A percentile compares a stretch with the other conserved stretches of the same genome.
Evolutionary conservation across 2,329 filamentous ascomycete genomes (phyloP).

Genomic region (Aureobasidium pullulans): DNA sequence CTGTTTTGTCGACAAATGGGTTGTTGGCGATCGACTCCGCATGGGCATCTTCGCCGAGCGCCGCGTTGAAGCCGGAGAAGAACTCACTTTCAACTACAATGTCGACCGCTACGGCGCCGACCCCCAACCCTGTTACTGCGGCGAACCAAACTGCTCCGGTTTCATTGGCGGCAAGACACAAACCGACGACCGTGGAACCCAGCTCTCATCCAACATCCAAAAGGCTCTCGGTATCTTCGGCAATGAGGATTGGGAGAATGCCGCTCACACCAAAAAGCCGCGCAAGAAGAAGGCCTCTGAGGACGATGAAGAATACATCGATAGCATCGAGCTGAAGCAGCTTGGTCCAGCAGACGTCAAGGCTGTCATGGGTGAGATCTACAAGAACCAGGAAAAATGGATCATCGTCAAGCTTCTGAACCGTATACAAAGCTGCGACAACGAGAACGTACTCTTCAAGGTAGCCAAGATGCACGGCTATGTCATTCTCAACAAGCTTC

Average conservation of each 20-base stretch:
- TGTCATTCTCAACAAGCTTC: conserved; percentile 80
- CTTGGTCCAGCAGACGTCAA: conserved; percentile 78
- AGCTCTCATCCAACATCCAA: conserved; percentile 85
- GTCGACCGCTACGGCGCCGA: conserved; percentile 96
- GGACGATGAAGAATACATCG: conserved; percentile 93
- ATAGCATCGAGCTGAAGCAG: conserved; percentile 71
- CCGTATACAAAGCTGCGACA: conserved; percentile 78
- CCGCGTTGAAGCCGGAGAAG: conserved; percentile 77
- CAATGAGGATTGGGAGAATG: conserved; percentile 83
- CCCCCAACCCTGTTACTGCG: conserved; percentile 94
- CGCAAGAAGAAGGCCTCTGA: conserved; percentile 87
- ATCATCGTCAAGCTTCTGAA: conserved; percentile 90
- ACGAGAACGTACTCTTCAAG: conserved; percentile 77
- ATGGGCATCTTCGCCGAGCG: conserved; percentile 98
- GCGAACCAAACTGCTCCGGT: conserved; percentile 86
- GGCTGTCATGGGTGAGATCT: conserved; percentile 91
- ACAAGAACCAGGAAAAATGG: conserved; percentile 99
- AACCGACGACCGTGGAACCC: conserved; percentile 79
- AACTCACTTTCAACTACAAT: conserved; percentile 98
- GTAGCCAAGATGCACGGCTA: conserved; percentile 97
- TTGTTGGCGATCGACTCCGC: conserved; percentile 90
- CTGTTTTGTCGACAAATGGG: conserved; percentile 99
- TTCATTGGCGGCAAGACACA: conserved; percentile 98
- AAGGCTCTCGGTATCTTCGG: conserved; percentile 85
- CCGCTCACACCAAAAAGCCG: conserved; percentile 72